Conservation (phyloP, 257 asterid species). For the Jacaranda copaia region DNA sequence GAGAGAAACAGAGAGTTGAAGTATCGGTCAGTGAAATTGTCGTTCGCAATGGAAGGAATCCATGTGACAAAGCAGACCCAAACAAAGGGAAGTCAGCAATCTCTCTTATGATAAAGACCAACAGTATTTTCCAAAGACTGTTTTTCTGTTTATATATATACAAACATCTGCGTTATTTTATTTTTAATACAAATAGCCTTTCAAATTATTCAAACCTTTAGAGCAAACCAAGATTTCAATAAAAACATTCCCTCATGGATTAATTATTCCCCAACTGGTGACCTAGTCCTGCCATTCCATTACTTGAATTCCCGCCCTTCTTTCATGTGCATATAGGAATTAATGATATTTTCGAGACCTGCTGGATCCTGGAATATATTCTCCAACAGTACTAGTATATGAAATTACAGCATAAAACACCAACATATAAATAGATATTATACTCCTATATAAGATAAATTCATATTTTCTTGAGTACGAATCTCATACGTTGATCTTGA, state of each 20-base stretch:
- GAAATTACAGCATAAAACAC: not conserved
- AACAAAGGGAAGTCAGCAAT: slow-evolving; percentile 38
- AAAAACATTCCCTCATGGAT: slow-evolving; percentile 31
- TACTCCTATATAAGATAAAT: not conserved
- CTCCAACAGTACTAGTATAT: slow-evolving; percentile 24
- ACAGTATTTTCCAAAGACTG: slow-evolving; percentile 12
- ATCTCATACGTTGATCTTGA: not conserved
- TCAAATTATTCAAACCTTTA: slow-evolving; percentile 27
- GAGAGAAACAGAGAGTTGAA: slow-evolving; percentile 8
- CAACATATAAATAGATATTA: not conserved
- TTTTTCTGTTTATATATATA: slow-evolving; percentile 23
- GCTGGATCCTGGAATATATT: slow-evolving; percentile 37
- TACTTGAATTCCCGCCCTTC: not conserved
- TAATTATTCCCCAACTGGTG: slow-evolving; percentile 22
- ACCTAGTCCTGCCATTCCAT: not conserved
- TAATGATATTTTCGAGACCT: slow-evolving; percentile 25
- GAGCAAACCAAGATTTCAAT: slow-evolving; percentile 24
- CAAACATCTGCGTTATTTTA: not conserved
- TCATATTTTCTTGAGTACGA: slow-evolving; percentile 5
- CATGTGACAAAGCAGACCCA: slow-evolving; percentile 35
- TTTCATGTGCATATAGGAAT: slow-evolving; percentile 32
- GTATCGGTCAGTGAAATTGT: slow-evolving; percentile 32
- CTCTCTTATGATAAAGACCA: slow-evolving; percentile 27
- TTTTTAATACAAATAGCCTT: not conserved
- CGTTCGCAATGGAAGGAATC: slow-evolving; percentile 32